Evolutionary conservation across 768 basidiomycete genomes (phyloP).

Genomic region (Xanthoconium stramineum): DNA sequence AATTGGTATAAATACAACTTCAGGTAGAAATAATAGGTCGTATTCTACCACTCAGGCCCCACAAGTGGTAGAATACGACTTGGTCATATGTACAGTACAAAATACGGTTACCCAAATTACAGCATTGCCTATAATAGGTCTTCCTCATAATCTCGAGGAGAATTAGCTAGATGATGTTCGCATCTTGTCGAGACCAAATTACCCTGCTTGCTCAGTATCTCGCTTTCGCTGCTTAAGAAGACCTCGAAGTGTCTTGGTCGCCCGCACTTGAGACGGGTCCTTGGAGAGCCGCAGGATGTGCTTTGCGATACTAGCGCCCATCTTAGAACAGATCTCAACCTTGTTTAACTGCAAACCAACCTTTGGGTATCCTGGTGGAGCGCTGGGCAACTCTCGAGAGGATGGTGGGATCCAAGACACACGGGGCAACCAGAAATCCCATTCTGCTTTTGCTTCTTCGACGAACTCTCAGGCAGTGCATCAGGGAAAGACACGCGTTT

Average conservation of each 20-base stretch:
- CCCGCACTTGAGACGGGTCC: slow-evolving; percentile 34
- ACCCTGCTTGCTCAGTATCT: slow-evolving; percentile 5
- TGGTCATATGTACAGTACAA: slow-evolving; percentile 2
- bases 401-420: slow-evolving; percentile 46
- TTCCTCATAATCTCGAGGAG: not conserved
- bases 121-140: slow-evolving; percentile 10
- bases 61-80: not conserved
- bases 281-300: slow-evolving; percentile 44
- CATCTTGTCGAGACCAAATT: slow-evolving; percentile 1
- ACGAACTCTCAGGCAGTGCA: slow-evolving; percentile 18
- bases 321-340: slow-evolving; percentile 3
- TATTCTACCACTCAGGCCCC: not conserved
- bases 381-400: slow-evolving; percentile 53
- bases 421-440: slow-evolving; percentile 39
- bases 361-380: slow-evolving; percentile 51
- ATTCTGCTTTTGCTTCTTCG: slow-evolving; percentile 39
- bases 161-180: not conserved
- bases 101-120: slow-evolving; percentile 11
- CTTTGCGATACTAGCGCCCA: slow-evolving; percentile 35
- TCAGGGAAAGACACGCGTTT: slow-evolving; percentile 38
- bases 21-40: not conserved
- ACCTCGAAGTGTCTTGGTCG: slow-evolving; percentile 38
- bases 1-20: not conserved
- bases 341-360: slow-evolving; percentile 32
- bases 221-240: slow-evolving; percentile 37